These are phyloP conservation scores for Rauvolfia tetraphylla DNA, from an alignment of 257 asterid species.

Conservation along the genomic window DNA sequence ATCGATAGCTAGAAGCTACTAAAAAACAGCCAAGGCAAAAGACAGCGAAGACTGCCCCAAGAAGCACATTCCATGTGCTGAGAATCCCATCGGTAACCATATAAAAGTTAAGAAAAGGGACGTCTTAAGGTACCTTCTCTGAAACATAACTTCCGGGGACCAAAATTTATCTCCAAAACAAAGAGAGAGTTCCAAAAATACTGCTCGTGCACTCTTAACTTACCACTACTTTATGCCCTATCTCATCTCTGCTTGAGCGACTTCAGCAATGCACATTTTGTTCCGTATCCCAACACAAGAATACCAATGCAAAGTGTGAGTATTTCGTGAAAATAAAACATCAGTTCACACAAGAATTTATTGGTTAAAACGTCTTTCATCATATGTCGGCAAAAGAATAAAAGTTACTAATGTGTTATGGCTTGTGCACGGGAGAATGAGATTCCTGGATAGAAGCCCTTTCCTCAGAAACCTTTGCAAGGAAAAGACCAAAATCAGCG, in stretches of 20 bases:
- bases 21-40: neutral
- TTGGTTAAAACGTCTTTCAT: too few relatives aligned
- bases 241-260: too few relatives aligned
- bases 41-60: neutral
- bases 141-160: too few relatives aligned
- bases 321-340: too few relatives aligned
- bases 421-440: neutral
- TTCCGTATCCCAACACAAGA: neutral
- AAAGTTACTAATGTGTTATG: neutral
- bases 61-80: neutral
- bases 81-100: neutral
- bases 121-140: neutral
- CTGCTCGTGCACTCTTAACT: neutral
- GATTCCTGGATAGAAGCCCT: neutral
- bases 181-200: too few relatives aligned
- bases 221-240: too few relatives aligned
- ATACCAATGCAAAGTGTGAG: neutral
- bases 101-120: neutral
- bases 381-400: too few relatives aligned
- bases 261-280: neutral
- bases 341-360: too few relatives aligned
- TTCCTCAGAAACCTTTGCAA: neutral
- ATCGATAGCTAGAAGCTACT: neutral
- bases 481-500: neutral
- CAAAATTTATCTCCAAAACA: too few relatives aligned